Evolutionary conservation across 805 yeast genomes (phyloP), one percentile per base, ranked within the genome.

Genomic region (Cyberlindnera americana): DNA sequence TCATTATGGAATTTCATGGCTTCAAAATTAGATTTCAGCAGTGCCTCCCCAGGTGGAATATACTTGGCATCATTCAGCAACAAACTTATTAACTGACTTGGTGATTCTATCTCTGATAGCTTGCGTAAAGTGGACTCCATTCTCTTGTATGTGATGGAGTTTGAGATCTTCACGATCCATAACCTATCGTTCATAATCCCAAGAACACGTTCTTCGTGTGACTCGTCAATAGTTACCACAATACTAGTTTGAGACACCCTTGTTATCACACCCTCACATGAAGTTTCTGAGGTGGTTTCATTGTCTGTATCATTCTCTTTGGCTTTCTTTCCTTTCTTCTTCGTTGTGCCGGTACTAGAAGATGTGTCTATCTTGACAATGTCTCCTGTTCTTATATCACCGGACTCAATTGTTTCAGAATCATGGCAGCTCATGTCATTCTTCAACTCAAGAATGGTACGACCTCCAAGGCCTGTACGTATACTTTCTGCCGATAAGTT

Each of bases 401-500:
- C 83, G 14, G 62, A 48, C 6, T 75, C 48, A 7, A 69, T 54
- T 14, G 54, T 61, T n/a, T 53, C 59, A 23, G 54, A 59, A 19
- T 62, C 54, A 25, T 64, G 64, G 19, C 54, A 58, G 50, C 57
- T 73, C 0, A 81, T 65, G 46, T 84, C 91, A 21, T 68, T 63
- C 14, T 52, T 66, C 37, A 91, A 60, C 47, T 87, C 95, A 12
- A 87, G 50, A 5, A 82, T 66, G 2, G 78, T 66, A 42, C 80
- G 76, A 2, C 96, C 96, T 13, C 87, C 95, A 9, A 87, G 63
- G 0, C 95, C 95, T 0, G 90, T 83, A 40, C 83, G 67, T 3
- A 84, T 61, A 40, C 78, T 77, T n/a, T 72, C 70, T 12, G 83
- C 64, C 0, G 64, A 57, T 34, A 91, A 65, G 58, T 89, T 85